Percentiles rank a stretch among this genome's conserved stretches.
These are phyloP conservation scores for Hyaloscypha finlandica DNA, from an alignment of 495 filamentous ascomycete species.

Conservation along the genomic window DNA sequence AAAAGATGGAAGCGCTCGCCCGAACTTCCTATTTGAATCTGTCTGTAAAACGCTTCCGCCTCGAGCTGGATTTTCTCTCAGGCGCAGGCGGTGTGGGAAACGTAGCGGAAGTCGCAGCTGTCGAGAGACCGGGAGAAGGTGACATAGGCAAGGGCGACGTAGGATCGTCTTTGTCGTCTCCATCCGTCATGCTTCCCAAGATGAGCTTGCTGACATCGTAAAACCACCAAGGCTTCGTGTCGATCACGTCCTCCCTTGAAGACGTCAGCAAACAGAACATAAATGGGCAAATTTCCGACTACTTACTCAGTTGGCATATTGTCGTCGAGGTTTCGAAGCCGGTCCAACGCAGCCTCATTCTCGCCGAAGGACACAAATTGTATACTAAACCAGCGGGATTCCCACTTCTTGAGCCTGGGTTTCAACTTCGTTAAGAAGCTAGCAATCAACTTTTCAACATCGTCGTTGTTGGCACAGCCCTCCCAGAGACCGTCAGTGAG, in stretches of 20 bases:
- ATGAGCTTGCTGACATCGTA: constrained; percentile 39
- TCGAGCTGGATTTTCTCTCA: too few relatives aligned
- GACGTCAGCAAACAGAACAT: constrained; percentile 13
- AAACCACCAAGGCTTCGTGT: constrained; percentile 32
- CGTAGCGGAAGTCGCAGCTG: too few relatives aligned
- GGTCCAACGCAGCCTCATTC: constrained; percentile 28
- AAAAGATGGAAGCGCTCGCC: too few relatives aligned
- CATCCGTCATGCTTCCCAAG: constrained; percentile 32
- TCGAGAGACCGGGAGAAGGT: too few relatives aligned
- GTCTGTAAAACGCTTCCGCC: too few relatives aligned
- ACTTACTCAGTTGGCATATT: too few relatives aligned
- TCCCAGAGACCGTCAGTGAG: constrained; percentile 39
- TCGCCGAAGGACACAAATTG: constrained; percentile 40
- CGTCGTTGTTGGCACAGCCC: constrained; percentile 14
- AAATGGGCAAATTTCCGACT: neutral
- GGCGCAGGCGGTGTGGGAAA: too few relatives aligned
- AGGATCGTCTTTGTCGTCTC: constrained; percentile 6
- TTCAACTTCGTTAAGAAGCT: constrained; percentile 11
- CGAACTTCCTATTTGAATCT: too few relatives aligned
- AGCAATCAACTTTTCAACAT: constrained; percentile 22
- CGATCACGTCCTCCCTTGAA: constrained; percentile 35
- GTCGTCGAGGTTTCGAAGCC: constrained; percentile 31
- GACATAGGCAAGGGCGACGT: neutral
- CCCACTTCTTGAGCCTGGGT: constrained; percentile 20
- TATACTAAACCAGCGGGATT: constrained; percentile 35